Evolutionary conservation across 1,284 basidiomycete species (phyloP).

Genomic region (Apiotrichum sp.): DNA sequence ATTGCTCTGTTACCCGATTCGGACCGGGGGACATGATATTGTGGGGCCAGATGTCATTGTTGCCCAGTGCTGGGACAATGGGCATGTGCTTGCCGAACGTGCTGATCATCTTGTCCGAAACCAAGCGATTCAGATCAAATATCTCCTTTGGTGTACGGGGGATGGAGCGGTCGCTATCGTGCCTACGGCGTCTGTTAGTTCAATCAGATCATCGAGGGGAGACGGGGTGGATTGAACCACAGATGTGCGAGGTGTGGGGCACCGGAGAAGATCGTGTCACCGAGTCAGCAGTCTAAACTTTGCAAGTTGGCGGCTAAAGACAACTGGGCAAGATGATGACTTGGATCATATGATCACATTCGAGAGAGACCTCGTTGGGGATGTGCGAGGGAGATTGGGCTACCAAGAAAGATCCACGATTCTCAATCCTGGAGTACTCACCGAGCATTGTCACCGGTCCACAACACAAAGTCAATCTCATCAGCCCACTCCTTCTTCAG

Average conservation of each 20-base stretch:
- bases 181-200: conserved; percentile 51
- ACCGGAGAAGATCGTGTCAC: no score
- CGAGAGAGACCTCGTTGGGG: no score
- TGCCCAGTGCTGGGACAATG: conserved; percentile 80
- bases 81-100: conserved; percentile 69
- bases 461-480: conserved; percentile 85
- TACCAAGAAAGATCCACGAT: no score
- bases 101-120: conserved; percentile 63
- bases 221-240: no score
- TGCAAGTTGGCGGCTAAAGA: not conserved
- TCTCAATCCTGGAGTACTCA: conserved; percentile 33
- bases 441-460: conserved; percentile 91
- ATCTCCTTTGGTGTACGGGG: conserved; percentile 80
- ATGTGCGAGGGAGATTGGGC: no score
- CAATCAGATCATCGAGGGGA: conserved; percentile 46
- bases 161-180: conserved; percentile 74
- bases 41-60: conserved; percentile 83
- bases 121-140: conserved; percentile 63
- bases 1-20: conserved; percentile 70
- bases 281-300: not conserved
- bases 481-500: conserved; percentile 70
- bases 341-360: no score
- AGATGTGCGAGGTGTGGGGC: no score
- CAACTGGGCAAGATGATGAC: no score
- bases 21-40: conserved; percentile 60